Evolutionary conservation across 2,329 filamentous ascomycete genomes (phyloP).

Genomic region (Dothideomycetes sp.): DNA sequence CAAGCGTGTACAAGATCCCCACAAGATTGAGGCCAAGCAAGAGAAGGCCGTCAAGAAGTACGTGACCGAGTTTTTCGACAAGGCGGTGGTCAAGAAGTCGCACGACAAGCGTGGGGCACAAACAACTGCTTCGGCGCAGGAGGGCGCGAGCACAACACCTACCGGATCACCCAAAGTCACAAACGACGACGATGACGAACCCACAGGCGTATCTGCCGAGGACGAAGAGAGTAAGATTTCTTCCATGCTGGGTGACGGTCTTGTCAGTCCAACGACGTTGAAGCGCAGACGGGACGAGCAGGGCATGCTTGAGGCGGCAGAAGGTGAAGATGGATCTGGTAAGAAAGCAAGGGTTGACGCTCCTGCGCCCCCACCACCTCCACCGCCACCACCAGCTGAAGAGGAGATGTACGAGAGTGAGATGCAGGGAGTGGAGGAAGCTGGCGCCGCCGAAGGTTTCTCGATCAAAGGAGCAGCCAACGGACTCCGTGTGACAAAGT

Average conservation of each 20-base stretch:
- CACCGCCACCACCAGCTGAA: slow-evolving; percentile 32
- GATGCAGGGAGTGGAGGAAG: slow-evolving; percentile 7
- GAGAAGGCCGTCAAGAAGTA: slow-evolving; percentile 74
- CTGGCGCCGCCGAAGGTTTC: slow-evolving; percentile 20
- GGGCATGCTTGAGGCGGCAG: slow-evolving; percentile 26
- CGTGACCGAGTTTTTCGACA: slow-evolving; percentile 78
- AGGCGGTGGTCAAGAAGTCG: slow-evolving; percentile 69
- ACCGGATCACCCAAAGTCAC: slow-evolving; percentile 20
- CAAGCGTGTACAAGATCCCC: slow-evolving; percentile 74
- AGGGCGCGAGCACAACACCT: slow-evolving; percentile 21
- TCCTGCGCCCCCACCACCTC: slow-evolving; percentile 28
- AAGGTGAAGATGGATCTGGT: slow-evolving; percentile 22
- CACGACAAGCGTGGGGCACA: slow-evolving; percentile 57
- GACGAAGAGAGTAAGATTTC: slow-evolving; percentile 3
- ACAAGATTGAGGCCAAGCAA: slow-evolving; percentile 59
- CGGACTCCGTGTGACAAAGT: slow-evolving; percentile 16
- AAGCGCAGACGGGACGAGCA: slow-evolving; percentile 23
- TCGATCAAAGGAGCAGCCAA: slow-evolving; percentile 21
- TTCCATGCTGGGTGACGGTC: not conserved
- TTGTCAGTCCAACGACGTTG: slow-evolving; percentile 16
- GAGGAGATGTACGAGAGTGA: slow-evolving; percentile 12
- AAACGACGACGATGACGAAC: slow-evolving; percentile 18
- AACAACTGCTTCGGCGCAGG: slow-evolving; percentile 34
- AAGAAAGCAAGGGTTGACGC: slow-evolving; percentile 25
- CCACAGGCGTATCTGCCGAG: slow-evolving; percentile 22